Conservation (phyloP, 495 filamentous ascomycete genomes). For the Amniculicola lignicola region DNA sequence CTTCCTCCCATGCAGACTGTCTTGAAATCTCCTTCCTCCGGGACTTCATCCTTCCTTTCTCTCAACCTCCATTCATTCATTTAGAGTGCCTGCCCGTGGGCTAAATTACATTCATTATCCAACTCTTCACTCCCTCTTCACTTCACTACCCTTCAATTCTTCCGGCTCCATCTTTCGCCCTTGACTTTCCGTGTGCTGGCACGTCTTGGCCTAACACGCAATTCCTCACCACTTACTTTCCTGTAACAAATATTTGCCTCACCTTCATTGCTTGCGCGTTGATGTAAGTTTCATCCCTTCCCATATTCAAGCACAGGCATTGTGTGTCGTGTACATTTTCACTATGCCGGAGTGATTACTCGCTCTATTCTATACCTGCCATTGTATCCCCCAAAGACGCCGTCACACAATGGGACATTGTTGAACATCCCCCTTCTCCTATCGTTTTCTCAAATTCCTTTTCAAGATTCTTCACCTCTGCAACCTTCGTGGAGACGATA, state of each 20-base stretch:
- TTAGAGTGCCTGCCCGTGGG: slow-evolving; percentile 14
- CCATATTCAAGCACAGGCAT: slow-evolving; percentile 4
- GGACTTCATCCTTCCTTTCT: slow-evolving; percentile 9
- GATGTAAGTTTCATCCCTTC: slow-evolving; percentile 27
- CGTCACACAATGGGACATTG: slow-evolving; percentile 5
- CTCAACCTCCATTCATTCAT: slow-evolving; percentile 22
- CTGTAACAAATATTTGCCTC: slow-evolving; percentile 3
- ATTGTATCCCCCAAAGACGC: neutral
- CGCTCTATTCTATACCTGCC: slow-evolving; percentile 7
- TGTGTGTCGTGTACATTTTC: no score
- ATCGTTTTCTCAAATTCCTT: neutral
- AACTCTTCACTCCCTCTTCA: slow-evolving; percentile 5
- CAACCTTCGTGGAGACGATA: neutral
- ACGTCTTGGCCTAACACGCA: slow-evolving; percentile 29
- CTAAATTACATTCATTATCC: slow-evolving; percentile 10
- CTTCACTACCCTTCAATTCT: neutral
- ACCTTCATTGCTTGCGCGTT: slow-evolving; percentile 27
- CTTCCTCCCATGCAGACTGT: neutral
- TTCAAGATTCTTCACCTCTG: neutral
- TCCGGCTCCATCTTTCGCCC: slow-evolving; percentile 15
- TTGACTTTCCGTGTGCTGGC: slow-evolving; percentile 25
- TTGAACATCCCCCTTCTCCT: neutral
- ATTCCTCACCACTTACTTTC: neutral
- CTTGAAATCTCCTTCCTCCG: slow-evolving; percentile 16
- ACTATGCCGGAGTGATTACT: slow-evolving; percentile 1